Base-by-base conservation (phyloP, 306 rosid species). In the Oemleria cerasiformis region DNA sequence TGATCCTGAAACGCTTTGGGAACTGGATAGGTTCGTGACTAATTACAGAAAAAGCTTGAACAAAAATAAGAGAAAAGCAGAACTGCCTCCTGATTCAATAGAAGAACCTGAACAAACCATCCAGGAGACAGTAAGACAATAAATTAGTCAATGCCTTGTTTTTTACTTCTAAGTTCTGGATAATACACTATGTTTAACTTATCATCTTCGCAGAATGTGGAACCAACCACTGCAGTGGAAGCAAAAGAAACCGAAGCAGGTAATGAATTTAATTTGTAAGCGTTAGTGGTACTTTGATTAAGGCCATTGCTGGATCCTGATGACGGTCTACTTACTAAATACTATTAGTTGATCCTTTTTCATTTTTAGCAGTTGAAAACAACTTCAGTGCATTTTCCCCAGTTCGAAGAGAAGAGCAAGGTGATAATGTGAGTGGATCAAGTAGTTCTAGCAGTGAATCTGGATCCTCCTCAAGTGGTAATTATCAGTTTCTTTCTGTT, bases 1-100 rank as follows among this genome's bases (percentile, higher is more conserved):
- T 61, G 97, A 94, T 77, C 84, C 91, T 15, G 92, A 91, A 83
- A 94, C 95, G 16, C 95, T 94, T 21, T 94, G 96, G 98, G 97
- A 94, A 71, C 96, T 91, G 56, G 95, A 94, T 84, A 84, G 92
- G 78, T 89, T 89, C 78, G 95, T 94, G 59, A 84, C 92, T 51
- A 86, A 85, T 82, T 89, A 83, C 65, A 89, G 82, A 77, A 87
- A 86, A 77, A 86, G 87, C 77, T 82, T 94, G 88, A 89, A 88
- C 84, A 93, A 87, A 75, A 81, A 81, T 65, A 90, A 88, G 79
- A 87, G 94, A 70, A 93, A 82, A 69, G 88, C 78, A 5, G 96
- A 90, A 54, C 80, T 80, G 70, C 88, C 81, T 65, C 65, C 74
- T 79, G 90, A 56, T 39, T 81, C 88, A 23, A 81, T 87, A 76